phyloP scores from a whole-genome alignment of 352 stramenopile genomes.

The Phytophthora syringae region DNA sequence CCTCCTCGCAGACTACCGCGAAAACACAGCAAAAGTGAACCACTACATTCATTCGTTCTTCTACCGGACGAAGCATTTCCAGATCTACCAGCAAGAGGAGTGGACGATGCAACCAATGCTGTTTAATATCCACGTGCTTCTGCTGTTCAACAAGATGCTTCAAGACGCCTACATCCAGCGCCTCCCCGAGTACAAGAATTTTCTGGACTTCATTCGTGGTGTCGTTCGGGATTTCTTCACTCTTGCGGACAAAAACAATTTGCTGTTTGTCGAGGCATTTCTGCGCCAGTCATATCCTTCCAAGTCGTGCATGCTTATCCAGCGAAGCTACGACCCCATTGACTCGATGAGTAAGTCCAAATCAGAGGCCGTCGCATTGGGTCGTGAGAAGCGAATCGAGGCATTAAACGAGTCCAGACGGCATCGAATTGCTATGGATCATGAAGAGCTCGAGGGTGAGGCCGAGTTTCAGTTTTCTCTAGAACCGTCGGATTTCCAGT shows the following conservation, averaged over 20 bases:
- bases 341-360: slow-evolving; percentile 69
- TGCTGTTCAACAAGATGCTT: slow-evolving; percentile 88
- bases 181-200: slow-evolving; percentile 63
- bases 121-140: slow-evolving; percentile 84
- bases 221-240: slow-evolving; percentile 85
- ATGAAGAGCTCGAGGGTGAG: slow-evolving; percentile 82
- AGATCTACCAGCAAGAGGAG: slow-evolving; percentile 72
- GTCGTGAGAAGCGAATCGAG: slow-evolving; percentile 60
- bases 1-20: slow-evolving; percentile 71
- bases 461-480: slow-evolving; percentile 84
- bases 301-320: slow-evolving; percentile 74
- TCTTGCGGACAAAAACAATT: slow-evolving; percentile 77
- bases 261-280: slow-evolving; percentile 81
- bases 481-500: slow-evolving; percentile 62
- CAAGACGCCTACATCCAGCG: slow-evolving; percentile 74
- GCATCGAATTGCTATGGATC: slow-evolving; percentile 73
- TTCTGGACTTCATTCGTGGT: slow-evolving; percentile 82
- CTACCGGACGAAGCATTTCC: slow-evolving; percentile 84
- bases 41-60: slow-evolving; percentile 92
- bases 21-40: slow-evolving; percentile 85
- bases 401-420: slow-evolving; percentile 70
- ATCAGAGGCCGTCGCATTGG: slow-evolving; percentile 67
- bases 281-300: slow-evolving; percentile 75
- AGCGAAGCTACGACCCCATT: slow-evolving; percentile 77
- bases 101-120: slow-evolving; percentile 89